These are phyloP conservation scores for Neobulgaria alba DNA, from an alignment of 2,329 filamentous ascomycete species.

Conservation along the genomic window DNA sequence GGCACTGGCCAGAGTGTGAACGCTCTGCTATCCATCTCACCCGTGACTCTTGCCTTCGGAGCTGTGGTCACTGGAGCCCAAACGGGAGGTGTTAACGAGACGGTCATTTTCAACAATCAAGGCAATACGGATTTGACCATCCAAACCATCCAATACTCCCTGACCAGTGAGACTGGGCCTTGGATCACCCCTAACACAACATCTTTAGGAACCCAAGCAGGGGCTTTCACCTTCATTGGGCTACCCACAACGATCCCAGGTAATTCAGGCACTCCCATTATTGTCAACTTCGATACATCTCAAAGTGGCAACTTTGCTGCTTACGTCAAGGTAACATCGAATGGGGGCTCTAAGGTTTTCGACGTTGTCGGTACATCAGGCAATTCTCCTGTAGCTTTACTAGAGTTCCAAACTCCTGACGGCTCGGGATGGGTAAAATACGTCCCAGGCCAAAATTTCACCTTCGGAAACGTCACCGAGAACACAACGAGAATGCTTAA, in stretches of 20 bases:
- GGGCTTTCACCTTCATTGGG: slow-evolving; percentile 39
- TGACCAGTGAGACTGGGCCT: slow-evolving; percentile 35
- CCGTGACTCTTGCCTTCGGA: slow-evolving; percentile 40
- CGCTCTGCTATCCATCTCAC: slow-evolving; percentile 39
- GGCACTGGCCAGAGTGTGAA: slow-evolving; percentile 40
- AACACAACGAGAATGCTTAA: slow-evolving; percentile 39
- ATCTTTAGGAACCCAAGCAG: slow-evolving; percentile 31
- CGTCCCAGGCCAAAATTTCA: slow-evolving; percentile 36
- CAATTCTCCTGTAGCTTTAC: slow-evolving; percentile 37
- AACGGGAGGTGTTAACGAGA: slow-evolving; percentile 33
- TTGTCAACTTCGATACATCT: slow-evolving; percentile 39
- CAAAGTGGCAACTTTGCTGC: slow-evolving; percentile 39
- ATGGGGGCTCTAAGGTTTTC: slow-evolving; percentile 42
- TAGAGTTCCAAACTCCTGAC: slow-evolving; percentile 47
- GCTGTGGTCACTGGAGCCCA: slow-evolving; percentile 38
- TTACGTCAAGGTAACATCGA: slow-evolving; percentile 39
- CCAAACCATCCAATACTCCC: slow-evolving; percentile 28
- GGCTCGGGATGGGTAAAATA: slow-evolving; percentile 43
- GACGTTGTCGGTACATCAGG: slow-evolving; percentile 42
- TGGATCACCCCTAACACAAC: slow-evolving; percentile 30
- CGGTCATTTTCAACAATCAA: slow-evolving; percentile 40
- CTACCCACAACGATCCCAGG: slow-evolving; percentile 38
- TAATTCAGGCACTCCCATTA: slow-evolving; percentile 33
- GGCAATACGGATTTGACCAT: slow-evolving; percentile 40
- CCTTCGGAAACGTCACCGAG: slow-evolving; percentile 47